Conservation (phyloP, 2,329 filamentous ascomycete genomes). For the Raffaelea arxii region DNA sequence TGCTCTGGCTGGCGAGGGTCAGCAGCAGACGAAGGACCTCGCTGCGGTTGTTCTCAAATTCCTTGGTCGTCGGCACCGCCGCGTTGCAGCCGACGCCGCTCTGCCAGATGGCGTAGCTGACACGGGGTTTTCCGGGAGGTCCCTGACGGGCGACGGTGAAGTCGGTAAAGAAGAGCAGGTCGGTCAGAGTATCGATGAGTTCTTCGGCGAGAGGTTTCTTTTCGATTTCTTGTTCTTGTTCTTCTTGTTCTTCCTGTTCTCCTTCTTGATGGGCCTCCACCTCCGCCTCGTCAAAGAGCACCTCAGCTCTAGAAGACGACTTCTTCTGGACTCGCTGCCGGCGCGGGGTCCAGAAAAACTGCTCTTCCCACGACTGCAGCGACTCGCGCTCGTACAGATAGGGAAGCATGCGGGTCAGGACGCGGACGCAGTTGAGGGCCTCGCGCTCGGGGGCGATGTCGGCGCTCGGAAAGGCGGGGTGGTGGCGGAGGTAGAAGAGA, state of each 20-base stretch:
- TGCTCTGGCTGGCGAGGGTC: constrained; percentile 78
- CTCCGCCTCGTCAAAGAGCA: constrained; percentile 66
- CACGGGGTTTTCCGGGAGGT: constrained; percentile 63
- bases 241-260: background rate
- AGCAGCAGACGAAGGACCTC: constrained; percentile 82
- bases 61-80: constrained; percentile 76
- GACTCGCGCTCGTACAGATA: constrained; percentile 87
- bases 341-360: constrained; percentile 80
- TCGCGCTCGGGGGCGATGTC: constrained; percentile 78
- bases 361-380: constrained; percentile 76
- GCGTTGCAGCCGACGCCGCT: constrained; percentile 94
- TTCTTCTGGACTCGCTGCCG: constrained; percentile 49
- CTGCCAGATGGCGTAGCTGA: constrained; percentile 94
- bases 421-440: constrained; percentile 88
- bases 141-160: constrained; percentile 76
- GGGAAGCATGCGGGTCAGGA: constrained; percentile 80
- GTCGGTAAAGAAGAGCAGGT: constrained; percentile 84
- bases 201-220: constrained; percentile 85
- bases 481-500: constrained; percentile 72
- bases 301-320: constrained; percentile 46
- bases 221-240: too few relatives aligned
- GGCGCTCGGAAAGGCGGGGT: constrained; percentile 81
- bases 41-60: constrained; percentile 85
- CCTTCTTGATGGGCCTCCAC: constrained; percentile 7
- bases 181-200: constrained; percentile 79